Evolutionary conservation across 2,329 filamentous ascomycete species (phyloP).

Genomic region (Microdochium bolleyi): DNA sequence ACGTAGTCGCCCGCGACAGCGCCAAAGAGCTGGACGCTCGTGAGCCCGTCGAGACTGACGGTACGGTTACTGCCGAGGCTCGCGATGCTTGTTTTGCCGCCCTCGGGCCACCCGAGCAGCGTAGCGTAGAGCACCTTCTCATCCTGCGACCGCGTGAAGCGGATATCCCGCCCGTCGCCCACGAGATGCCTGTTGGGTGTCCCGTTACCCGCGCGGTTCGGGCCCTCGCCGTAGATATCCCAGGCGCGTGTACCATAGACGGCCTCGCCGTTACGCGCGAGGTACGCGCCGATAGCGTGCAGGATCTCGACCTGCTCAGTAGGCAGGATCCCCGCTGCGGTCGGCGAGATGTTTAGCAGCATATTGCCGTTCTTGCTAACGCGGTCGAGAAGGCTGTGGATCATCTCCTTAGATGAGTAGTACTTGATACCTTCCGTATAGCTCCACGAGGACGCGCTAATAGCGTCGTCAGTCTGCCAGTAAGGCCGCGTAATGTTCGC

Average conservation of each 20-base stretch:
- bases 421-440: slow-evolving; percentile 7
- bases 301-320: slow-evolving; percentile 5
- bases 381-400: background rate
- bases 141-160: slow-evolving; percentile 6
- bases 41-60: background rate
- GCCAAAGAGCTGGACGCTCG: background rate
- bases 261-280: slow-evolving; percentile 5
- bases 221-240: slow-evolving; percentile 8
- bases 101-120: slow-evolving; percentile 6
- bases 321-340: background rate
- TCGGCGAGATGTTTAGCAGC: background rate
- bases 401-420: slow-evolving; percentile 6
- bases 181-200: slow-evolving; percentile 5
- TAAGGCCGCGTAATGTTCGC: slow-evolving; percentile 6
- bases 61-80: slow-evolving; percentile 3
- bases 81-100: slow-evolving; percentile 2
- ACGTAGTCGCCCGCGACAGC: slow-evolving; percentile 2
- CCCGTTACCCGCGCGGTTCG: slow-evolving; percentile 6
- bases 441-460: slow-evolving; percentile 9
- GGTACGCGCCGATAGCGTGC: slow-evolving; percentile 4
- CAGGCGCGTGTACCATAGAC: slow-evolving; percentile 6
- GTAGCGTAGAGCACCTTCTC: slow-evolving; percentile 5
- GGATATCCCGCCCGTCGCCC: slow-evolving; percentile 7
- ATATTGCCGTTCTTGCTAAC: background rate
- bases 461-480: slow-evolving; percentile 9